Evolutionary conservation across 495 filamentous ascomycete species (phyloP), one percentile per base, ranked within the genome.

Genomic region (Penicillium parvum): DNA sequence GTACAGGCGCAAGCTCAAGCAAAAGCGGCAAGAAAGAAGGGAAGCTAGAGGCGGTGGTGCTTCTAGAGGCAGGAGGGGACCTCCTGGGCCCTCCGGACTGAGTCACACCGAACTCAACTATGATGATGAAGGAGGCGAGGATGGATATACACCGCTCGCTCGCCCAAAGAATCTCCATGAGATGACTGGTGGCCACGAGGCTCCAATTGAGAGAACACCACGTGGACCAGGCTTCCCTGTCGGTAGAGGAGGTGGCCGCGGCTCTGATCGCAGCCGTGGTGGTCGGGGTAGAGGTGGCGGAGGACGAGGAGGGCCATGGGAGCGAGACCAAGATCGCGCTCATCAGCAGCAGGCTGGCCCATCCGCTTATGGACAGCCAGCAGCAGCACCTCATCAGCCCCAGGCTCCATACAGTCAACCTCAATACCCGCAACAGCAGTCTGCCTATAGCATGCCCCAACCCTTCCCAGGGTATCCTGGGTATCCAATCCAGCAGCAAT

Each of bases 1-100:
- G 52, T 78, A 87, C 58, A 94, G 85, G 69, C 68, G 72, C 36
- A 85, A 81, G 53, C 57, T 77, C 47, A 86, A 85, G 64, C 68
- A 83, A 60, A 75, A 75, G 50, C 57, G 71, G 40, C 61, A 75
- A 42, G 69, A 72, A 48, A 75, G 62, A 59, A 66, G 69, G 51
- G 64, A 71, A 12, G 61, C 62, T 25, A 62, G 54, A 36, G 46
- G 66, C 53, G 50, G 63, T 45, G 41, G 53, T 19, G 33, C 55
- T 43, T 58, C 64, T 48, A 63, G 64, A 55, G 29, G 40, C 22
- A 65, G 65, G 48, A 59, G 38, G 37, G 63, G 49, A 26, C 47
- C 53, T 14, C 58, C 65, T 32, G 60, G 50, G 20, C 60, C 63
- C 40, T 66, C 62, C 36, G 69, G 73, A 50, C 53, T 71, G 32